Conservation (phyloP, 2,329 filamentous ascomycete genomes). For the Fusarium sp. region DNA sequence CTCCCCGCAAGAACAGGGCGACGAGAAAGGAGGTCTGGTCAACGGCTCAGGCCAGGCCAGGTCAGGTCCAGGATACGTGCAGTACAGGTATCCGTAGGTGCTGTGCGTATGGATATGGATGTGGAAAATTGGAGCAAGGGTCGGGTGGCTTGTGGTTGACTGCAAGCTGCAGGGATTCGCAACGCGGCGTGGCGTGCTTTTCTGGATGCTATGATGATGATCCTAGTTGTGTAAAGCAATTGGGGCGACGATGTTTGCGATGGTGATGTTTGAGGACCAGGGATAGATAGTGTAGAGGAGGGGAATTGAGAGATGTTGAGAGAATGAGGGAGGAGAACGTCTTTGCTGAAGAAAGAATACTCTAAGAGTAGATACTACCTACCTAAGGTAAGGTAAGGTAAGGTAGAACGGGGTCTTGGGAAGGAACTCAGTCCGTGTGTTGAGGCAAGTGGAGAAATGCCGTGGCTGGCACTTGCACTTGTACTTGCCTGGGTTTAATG, state of each 20-base stretch:
- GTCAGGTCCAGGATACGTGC: slow-evolving; percentile 24
- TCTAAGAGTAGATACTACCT: background rate
- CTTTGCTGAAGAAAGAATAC: slow-evolving; percentile 14
- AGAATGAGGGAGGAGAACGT: slow-evolving; percentile 17
- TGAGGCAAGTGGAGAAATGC: slow-evolving; percentile 32
- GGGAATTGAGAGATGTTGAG: slow-evolving; percentile 6
- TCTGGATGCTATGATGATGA: slow-evolving; percentile 31
- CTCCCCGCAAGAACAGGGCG: slow-evolving; percentile 48
- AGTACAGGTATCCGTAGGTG: slow-evolving; percentile 21
- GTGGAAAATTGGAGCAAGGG: slow-evolving; percentile 47
- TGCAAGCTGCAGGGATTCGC: slow-evolving; percentile 41
- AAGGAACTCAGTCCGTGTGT: background rate
- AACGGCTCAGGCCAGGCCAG: slow-evolving; percentile 35
- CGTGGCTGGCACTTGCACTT: slow-evolving; percentile 14
- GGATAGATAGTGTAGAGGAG: slow-evolving; percentile 7
- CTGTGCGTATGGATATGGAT: slow-evolving; percentile 33
- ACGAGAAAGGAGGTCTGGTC: slow-evolving; percentile 45
- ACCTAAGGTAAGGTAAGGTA: no score
- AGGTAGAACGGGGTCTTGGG: slow-evolving; percentile 8
- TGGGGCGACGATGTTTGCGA: slow-evolving; percentile 17
- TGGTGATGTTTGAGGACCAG: background rate
- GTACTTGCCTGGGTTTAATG: background rate
- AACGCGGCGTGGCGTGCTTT: slow-evolving; percentile 47
- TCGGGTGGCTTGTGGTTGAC: slow-evolving; percentile 44
- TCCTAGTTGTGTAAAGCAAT: slow-evolving; percentile 26